Percentiles rank a stretch among this genome's conserved stretches.
phyloP scores from a whole-genome alignment of 2,329 filamentous ascomycete genomes.

The Fusarium sp. region DNA sequence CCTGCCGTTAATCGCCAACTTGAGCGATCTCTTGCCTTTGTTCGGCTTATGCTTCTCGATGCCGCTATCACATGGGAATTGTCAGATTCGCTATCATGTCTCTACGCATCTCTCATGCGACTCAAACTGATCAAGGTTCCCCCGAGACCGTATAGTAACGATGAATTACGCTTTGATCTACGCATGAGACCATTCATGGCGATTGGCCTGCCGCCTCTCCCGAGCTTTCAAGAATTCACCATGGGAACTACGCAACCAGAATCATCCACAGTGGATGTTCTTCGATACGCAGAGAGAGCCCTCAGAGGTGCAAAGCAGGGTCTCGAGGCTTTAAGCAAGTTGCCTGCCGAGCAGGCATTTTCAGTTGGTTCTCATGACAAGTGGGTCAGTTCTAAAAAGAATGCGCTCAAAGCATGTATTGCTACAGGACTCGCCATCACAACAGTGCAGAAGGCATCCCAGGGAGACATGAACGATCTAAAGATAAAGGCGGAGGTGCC shows the following conservation, averaged over 20 bases:
- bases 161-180: constrained; percentile 79
- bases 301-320: constrained; percentile 64
- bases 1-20: constrained; percentile 58
- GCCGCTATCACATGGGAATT: constrained; percentile 72
- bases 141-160: constrained; percentile 73
- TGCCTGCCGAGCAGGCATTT: constrained; percentile 66
- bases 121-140: constrained; percentile 65
- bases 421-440: constrained; percentile 74
- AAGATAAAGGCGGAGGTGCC: constrained; percentile 66
- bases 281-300: constrained; percentile 61
- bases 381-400: constrained; percentile 71
- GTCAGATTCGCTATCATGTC: constrained; percentile 65
- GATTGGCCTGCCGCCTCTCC: constrained; percentile 76
- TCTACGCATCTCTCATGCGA: constrained; percentile 76
- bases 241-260: constrained; percentile 57
- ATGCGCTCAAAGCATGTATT: constrained; percentile 77
- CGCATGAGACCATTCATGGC: constrained; percentile 86
- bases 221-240: constrained; percentile 72
- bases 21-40: constrained; percentile 63
- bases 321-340: constrained; percentile 67
- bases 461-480: constrained; percentile 51
- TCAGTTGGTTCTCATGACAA: constrained; percentile 68
- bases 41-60: constrained; percentile 73
- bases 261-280: constrained; percentile 55
- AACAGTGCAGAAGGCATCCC: constrained; percentile 68